These are phyloP conservation scores for Jacaranda mimosifolia DNA, from an alignment of 257 asterid species.

Conservation along the genomic window DNA sequence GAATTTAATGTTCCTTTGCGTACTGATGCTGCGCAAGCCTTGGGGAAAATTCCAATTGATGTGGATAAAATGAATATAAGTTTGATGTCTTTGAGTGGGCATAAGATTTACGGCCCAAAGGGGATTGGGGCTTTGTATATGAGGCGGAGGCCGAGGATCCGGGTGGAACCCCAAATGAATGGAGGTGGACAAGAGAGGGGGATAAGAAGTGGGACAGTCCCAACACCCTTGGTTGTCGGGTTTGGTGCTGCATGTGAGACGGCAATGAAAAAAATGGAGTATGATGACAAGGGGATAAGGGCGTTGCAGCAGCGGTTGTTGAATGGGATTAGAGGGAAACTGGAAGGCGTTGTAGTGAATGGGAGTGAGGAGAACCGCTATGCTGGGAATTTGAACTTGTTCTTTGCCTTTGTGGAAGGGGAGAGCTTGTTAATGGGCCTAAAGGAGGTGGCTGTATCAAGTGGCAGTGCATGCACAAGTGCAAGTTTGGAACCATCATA, in stretches of 20 bases:
- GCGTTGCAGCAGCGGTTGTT: slow-evolving; percentile 69
- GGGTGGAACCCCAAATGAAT: slow-evolving; percentile 97
- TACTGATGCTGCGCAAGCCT: slow-evolving; percentile 94
- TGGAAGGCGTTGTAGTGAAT: slow-evolving; percentile 89
- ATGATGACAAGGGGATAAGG: slow-evolving; percentile 75
- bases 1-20: slow-evolving; percentile 83
- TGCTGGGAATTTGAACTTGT: slow-evolving; percentile 87
- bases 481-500: slow-evolving; percentile 98
- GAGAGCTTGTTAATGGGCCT: slow-evolving; percentile 99
- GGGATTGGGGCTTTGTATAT: slow-evolving; percentile 93
- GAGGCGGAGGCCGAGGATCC: slow-evolving; percentile 92
- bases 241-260: slow-evolving; percentile 94
- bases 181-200: slow-evolving; percentile 99
- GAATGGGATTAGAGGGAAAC: slow-evolving; percentile 70
- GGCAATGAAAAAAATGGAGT: slow-evolving; percentile 95
- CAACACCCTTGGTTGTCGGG: slow-evolving; percentile 93
- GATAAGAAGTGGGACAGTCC: slow-evolving; percentile 96
- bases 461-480: slow-evolving; percentile 98
- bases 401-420: slow-evolving; percentile 96
- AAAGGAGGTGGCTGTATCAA: slow-evolving; percentile 97
- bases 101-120: slow-evolving; percentile 94
- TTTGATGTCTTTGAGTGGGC: slow-evolving; percentile 96
- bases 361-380: slow-evolving; percentile 91
- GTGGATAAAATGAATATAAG: slow-evolving; percentile 92
- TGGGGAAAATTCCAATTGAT: slow-evolving; percentile 90